A percentile compares a stretch with the other conserved stretches of the same genome.
phyloP scores from a whole-genome alignment of 495 filamentous ascomycete genomes.

The Aspergillus sclerotioniger region DNA sequence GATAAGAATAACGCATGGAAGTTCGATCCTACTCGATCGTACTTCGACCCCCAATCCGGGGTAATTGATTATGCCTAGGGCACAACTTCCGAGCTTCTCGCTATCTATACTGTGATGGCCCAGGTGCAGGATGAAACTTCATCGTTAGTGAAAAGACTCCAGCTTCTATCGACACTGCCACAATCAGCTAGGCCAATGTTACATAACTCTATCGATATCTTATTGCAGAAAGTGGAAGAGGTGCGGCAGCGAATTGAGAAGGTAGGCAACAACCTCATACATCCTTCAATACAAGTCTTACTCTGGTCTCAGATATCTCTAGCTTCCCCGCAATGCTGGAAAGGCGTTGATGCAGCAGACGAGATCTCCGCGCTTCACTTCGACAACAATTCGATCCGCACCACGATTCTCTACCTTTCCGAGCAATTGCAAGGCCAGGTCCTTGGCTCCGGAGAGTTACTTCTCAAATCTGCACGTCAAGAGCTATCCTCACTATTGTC shows the following conservation, averaged over 20 bases:
- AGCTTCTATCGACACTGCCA: background rate
- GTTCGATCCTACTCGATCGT: slow-evolving; percentile 9
- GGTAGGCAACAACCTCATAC: slow-evolving; percentile 5
- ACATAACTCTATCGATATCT: background rate
- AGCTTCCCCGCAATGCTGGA: slow-evolving; percentile 20
- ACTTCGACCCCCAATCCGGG: slow-evolving; percentile 7
- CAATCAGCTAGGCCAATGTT: background rate
- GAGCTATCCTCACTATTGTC: slow-evolving; percentile 19
- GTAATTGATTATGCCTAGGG: background rate
- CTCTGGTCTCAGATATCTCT: slow-evolving; percentile 10
- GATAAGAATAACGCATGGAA: slow-evolving; percentile 26
- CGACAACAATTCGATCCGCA: slow-evolving; percentile 24
- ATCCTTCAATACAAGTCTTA: background rate
- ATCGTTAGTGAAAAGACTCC: slow-evolving; percentile 7
- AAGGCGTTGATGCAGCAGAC: slow-evolving; percentile 16
- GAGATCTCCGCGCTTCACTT: slow-evolving; percentile 24
- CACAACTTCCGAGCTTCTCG: slow-evolving; percentile 11
- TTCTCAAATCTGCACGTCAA: slow-evolving; percentile 23
- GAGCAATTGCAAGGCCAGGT: slow-evolving; percentile 5
- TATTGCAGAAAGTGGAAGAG: slow-evolving; percentile 19
- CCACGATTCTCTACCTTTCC: slow-evolving; percentile 19
- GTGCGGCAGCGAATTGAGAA: slow-evolving; percentile 15
- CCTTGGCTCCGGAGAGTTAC: slow-evolving; percentile 3
- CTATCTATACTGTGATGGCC: slow-evolving; percentile 21
- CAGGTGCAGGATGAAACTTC: slow-evolving; percentile 20